Evolutionary conservation across 1,284 basidiomycete genomes (phyloP), one percentile per base, ranked within the genome.

Genomic region (Agaricales sp.): DNA sequence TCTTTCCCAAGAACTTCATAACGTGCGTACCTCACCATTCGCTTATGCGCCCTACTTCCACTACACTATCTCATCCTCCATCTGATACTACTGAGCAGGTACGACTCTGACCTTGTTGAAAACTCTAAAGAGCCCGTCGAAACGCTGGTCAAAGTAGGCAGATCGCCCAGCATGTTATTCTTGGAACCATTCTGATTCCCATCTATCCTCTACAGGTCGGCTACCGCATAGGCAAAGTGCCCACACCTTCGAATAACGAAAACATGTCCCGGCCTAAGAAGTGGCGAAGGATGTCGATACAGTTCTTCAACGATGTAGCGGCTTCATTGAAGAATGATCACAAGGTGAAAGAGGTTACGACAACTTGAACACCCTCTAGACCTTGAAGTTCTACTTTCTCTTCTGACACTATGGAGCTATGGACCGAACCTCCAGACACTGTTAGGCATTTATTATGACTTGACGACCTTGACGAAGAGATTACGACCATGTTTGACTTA

Each of bases 81-180:
- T 20, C 19, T 49, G 20, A 4, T 12, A n/a, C n/a, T n/a, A 23
- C 20, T 43, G 12, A 37, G 4, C 46, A 72, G 71, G 52, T 80
- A 80, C 58, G 88, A 92, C 57, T 63, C 73, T 4, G 88, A 92
- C 61, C 60, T 93, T 47, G 52, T 80, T 26, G 57, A 63, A 35
- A 82, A 79, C 55, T 85, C 84, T 25, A 57, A 67, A 48, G 65
- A 70, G 48, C 68, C 73, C 16, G 70, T 86, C 46, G 89, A 92
- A 66, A 89, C 86, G 16, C 64, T 87, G 3, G 73, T 92, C 30
- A 77, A 79, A 64, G 86, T 85, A 39, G 45, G 59, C 13, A 19
- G 11, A 8, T 16, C 11, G 11, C 41, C n/a, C n/a, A n/a, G n/a
- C n/a, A n/a, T n/a, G n/a, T n/a, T 43, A 35, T 35, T n/a, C 30